Base-by-base conservation (phyloP, 2,329 filamentous ascomycete species). In the Ophiostoma quercus region DNA sequence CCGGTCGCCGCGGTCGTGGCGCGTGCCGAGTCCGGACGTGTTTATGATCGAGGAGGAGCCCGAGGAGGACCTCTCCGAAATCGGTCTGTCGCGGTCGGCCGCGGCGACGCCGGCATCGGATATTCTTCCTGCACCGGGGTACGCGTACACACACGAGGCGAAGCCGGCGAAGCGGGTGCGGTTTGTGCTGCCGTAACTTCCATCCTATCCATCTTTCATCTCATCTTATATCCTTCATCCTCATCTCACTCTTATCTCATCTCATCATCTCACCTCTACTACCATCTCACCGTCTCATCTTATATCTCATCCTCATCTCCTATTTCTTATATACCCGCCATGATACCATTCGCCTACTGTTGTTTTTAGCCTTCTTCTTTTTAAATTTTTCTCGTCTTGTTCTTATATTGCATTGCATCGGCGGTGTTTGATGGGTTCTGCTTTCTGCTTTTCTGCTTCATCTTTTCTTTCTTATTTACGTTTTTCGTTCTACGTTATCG, bases 1-100 rank as follows among this genome's bases (percentile, higher is more conserved):
- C 25, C 79, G 81, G 62, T 81, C 83, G 9, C 80, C 80, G 11
- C 80, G 80, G 69, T 80, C 85, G 1, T 87, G 85, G 85, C 79
- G 84, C 51, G 82, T 85, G 77, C 85, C 85, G 7, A 87, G 85
- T 74, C 84, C 84, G 0, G 84, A 87, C 68, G 85, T 87, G 3
- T 87, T 84, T 82, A 83, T 83, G 39, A 87, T 87, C 70, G 82
- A 85, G 76, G 85, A 87, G 76, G 84, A 87, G 78, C 82, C 83
- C 14, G 62, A 66, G 6, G 57, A 63, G 12, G 29, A 11, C 5
- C 0, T 8, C 8, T 34, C 9, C 6, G 14, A n/a, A 14, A 29
- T 19, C 37, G 34, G 62, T n/a, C 34, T 57, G 51, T 57, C 51
- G 51, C n/a, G 51, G 32, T 65, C 62, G 5, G 32, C 62, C 2